These are phyloP conservation scores for Cystofilobasidium ferigula DNA, from an alignment of 768 basidiomycete species.

Conservation along the genomic window DNA sequence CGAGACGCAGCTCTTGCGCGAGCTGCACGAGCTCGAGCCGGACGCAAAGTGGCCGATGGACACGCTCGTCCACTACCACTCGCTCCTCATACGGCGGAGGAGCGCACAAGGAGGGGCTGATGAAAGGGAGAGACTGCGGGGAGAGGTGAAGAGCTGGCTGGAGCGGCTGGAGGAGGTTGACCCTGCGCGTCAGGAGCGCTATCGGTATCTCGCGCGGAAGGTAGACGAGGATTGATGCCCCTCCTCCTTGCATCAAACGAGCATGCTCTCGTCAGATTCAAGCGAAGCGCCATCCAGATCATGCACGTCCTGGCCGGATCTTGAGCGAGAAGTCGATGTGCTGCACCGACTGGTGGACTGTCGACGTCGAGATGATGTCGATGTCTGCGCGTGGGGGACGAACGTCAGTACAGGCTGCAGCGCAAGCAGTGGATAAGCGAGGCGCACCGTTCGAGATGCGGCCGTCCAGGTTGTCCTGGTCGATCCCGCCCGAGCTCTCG, in stretches of 20 bases:
- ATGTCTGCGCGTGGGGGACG: constrained; percentile 50
- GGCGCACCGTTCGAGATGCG: constrained; percentile 71
- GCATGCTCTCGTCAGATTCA: too few species aligned
- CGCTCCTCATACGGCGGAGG: constrained; percentile 42
- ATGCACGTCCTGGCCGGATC: constrained; percentile 50
- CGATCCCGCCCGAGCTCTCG: constrained; percentile 91
- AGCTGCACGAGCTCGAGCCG: constrained; percentile 75
- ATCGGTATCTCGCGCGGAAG: not conserved
- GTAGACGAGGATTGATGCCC: not conserved
- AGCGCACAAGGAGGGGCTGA: constrained; percentile 35
- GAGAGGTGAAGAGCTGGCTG: constrained; percentile 50
- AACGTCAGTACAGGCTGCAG: not conserved
- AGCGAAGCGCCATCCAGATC: too few species aligned
- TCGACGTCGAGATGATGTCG: constrained; percentile 64
- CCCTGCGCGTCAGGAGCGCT: not conserved
- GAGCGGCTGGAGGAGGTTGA: constrained; percentile 48
- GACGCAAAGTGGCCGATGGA: constrained; percentile 98
- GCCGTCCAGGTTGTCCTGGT: constrained; percentile 69
- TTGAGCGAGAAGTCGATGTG: constrained; percentile 97
- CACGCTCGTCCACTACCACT: constrained; percentile 72
- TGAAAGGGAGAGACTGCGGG: constrained; percentile 36
- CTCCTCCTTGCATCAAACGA: too few species aligned
- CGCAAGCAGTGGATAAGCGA: not conserved
- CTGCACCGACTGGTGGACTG: constrained; percentile 57
- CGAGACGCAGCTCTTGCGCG: constrained; percentile 69